These are phyloP conservation scores for Epichloe festucae DNA, from an alignment of 2,329 filamentous ascomycete genomes.

Conservation along the genomic window DNA sequence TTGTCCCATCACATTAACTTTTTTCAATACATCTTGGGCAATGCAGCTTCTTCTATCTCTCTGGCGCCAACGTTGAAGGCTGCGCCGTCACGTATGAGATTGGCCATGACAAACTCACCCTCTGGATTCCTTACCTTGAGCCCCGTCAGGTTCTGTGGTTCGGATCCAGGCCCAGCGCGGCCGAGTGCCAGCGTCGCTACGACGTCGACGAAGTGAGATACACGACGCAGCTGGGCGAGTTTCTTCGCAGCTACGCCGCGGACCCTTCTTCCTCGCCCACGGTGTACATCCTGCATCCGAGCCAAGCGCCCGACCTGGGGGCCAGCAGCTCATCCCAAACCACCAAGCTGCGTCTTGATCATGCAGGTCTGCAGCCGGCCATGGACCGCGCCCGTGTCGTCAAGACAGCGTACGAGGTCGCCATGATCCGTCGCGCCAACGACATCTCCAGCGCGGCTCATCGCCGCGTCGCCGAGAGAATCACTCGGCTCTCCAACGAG, in stretches of 20 bases:
- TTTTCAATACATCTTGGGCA: not conserved
- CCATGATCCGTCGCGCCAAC: slow-evolving; percentile 69
- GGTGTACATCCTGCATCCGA: slow-evolving; percentile 33
- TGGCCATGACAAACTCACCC: slow-evolving; percentile 45
- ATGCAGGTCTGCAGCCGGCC: slow-evolving; percentile 45
- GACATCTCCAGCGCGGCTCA: slow-evolving; percentile 69
- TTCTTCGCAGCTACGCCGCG: slow-evolving; percentile 26
- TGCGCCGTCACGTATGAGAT: slow-evolving; percentile 47
- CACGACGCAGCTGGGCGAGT: slow-evolving; percentile 36
- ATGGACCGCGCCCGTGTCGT: slow-evolving; percentile 71
- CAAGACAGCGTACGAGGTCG: slow-evolving; percentile 79
- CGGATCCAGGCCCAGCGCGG: slow-evolving; percentile 44
- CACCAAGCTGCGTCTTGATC: slow-evolving; percentile 30
- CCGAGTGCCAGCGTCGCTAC: slow-evolving; percentile 47
- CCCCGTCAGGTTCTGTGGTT: slow-evolving; percentile 49
- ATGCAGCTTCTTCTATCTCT: slow-evolving; percentile 44
- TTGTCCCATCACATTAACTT: not conserved
- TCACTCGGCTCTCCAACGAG: slow-evolving; percentile 58
- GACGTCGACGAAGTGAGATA: slow-evolving; percentile 62
- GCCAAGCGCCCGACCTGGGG: slow-evolving; percentile 23
- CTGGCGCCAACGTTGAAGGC: slow-evolving; percentile 40
- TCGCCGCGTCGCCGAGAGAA: slow-evolving; percentile 51
- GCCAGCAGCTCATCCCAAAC: not conserved
- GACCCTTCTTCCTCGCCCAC: slow-evolving; percentile 26
- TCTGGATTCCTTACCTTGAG: slow-evolving; percentile 63